Base-by-base conservation (phyloP, 2,329 filamentous ascomycete genomes). In the Neophaeococcomyces aloes region DNA sequence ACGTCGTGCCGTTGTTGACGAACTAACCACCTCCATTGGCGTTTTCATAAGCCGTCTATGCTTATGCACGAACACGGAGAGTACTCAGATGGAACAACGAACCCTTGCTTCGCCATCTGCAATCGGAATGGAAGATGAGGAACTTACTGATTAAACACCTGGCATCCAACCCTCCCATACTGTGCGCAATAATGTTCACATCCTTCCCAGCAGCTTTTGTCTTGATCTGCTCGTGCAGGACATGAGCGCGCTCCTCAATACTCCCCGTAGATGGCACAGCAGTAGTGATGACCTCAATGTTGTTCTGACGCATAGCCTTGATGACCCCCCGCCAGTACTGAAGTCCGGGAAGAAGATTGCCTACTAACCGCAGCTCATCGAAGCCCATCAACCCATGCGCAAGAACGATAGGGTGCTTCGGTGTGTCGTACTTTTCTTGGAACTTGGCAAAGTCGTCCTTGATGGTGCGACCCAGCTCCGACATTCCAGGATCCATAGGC, bases 361-460 rank as follows among this genome's bases (percentile, higher is more conserved):
- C 75, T 2, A 67, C 73, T 4, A 77, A 62, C 13, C 67, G 72
- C 7, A 80, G 58, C 56, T 80, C 75, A 51, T 79, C 74, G 57
- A 81, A 81, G n/a, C 77, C 77, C 15, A 81, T 62, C 8, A 81
- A 65, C n/a, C 77, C 77, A 60, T 81, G 77, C 3, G 77, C 77
- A 7, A 81, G 71, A 38, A 81, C 70, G 41, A 81, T 71, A 2
- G 76, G 74, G 53, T 79, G 58, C 55, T 74, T 73, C 32, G 69
- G 73, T 7, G 63, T 57, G 75, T 75, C 62, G 58, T 83, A 83
- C 45, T 68, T 62, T 11, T 74, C 66, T 37, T 72, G 67, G 38
- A 83, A 64, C 5, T 66, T 64, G 4, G 78, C 76, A 59, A 75
- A 83, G 53, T 81, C 73, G 59, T 81, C 75, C 51, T 70, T 64